phyloP scores from a whole-genome alignment of 2,329 filamentous ascomycete species.

The Epichloe amarillans region DNA sequence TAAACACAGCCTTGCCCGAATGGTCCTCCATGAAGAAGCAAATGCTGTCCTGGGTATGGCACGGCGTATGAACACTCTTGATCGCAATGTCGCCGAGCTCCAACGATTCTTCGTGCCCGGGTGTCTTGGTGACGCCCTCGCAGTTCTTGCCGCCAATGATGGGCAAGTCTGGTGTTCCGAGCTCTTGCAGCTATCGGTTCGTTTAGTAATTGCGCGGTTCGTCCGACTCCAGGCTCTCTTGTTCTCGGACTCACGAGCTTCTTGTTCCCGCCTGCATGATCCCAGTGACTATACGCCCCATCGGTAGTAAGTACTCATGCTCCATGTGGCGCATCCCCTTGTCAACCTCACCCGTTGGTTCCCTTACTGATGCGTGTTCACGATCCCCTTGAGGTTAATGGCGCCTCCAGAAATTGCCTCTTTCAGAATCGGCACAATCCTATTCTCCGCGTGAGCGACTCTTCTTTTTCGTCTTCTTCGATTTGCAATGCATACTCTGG shows the following conservation, averaged over 20 bases:
- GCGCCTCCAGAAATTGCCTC: slow-evolving; percentile 55
- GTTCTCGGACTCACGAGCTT: slow-evolving; percentile 39
- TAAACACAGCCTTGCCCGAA: slow-evolving; percentile 68
- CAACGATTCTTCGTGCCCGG: slow-evolving; percentile 63
- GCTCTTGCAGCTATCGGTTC: slow-evolving; percentile 21
- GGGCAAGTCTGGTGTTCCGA: slow-evolving; percentile 48
- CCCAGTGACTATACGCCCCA: slow-evolving; percentile 57
- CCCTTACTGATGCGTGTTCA: slow-evolving; percentile 95
- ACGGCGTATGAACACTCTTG: slow-evolving; percentile 85
- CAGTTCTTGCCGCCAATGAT: slow-evolving; percentile 86
- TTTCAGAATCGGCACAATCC: slow-evolving; percentile 53
- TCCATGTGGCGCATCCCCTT: not conserved
- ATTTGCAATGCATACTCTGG: slow-evolving; percentile 44
- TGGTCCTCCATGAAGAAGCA: slow-evolving; percentile 86
- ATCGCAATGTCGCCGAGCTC: slow-evolving; percentile 73
- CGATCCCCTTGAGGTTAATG: slow-evolving; percentile 76
- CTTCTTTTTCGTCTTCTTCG: not conserved
- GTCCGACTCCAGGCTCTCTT: no score
- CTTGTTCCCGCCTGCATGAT: slow-evolving; percentile 86
- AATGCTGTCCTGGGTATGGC: slow-evolving; percentile 96
- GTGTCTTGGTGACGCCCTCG: slow-evolving; percentile 63
- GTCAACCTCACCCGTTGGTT: not conserved
- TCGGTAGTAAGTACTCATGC: not conserved
- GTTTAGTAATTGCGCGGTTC: no score
- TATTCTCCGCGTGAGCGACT: slow-evolving; percentile 16